Conservation (phyloP, 345 rosid species). For the Pugionium cornutum region DNA sequence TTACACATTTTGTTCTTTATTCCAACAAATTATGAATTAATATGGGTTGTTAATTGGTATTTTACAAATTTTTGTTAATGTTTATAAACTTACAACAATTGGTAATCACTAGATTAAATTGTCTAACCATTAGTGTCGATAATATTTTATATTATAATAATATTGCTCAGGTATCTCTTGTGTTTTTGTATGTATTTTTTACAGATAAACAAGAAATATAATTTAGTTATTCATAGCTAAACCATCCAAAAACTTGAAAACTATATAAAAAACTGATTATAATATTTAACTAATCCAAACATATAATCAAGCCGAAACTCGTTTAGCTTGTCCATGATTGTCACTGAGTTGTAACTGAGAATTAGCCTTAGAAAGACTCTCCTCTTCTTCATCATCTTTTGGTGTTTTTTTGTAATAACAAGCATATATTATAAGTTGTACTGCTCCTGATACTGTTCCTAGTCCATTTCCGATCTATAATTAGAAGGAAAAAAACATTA, state of each 20-base stretch:
- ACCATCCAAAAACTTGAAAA: background rate
- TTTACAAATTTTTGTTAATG: no score
- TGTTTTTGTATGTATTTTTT: no score
- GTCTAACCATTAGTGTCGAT: no score
- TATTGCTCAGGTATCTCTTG: no score
- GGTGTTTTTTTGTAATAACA: slow-evolving; percentile 52
- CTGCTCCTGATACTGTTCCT: slow-evolving; percentile 50
- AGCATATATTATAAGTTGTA: slow-evolving; percentile 55
- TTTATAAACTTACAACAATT: no score
- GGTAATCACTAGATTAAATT: no score
- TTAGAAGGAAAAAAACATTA: no score
- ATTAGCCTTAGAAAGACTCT: slow-evolving; percentile 19
- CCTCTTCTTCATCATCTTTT: slow-evolving; percentile 29
- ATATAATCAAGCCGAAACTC: slow-evolving; percentile 33
- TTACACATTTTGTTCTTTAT: no score
- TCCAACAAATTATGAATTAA: no score
- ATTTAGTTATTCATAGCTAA: background rate
- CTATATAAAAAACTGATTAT: background rate
- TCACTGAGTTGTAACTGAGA: slow-evolving; percentile 38
- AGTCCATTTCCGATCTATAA: slow-evolving; percentile 64
- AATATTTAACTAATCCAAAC: background rate
- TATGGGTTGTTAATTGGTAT: no score
- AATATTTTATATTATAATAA: no score
- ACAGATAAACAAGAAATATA: background rate
- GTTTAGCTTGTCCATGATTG: slow-evolving; percentile 29